These are phyloP conservation scores for Seminavis robusta DNA, from an alignment of 108 stramenopile species.

Conservation along the genomic window DNA sequence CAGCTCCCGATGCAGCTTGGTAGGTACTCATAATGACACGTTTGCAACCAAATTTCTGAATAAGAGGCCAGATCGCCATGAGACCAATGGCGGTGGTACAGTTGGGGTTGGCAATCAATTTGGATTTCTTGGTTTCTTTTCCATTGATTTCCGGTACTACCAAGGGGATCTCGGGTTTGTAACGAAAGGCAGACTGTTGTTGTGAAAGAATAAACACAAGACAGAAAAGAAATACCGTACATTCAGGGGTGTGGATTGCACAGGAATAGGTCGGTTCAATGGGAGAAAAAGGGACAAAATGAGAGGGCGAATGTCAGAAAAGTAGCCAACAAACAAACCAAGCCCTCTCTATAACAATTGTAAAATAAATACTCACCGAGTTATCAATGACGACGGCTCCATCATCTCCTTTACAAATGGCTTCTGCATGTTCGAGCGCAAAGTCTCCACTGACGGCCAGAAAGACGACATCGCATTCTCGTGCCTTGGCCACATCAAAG, in stretches of 20 bases:
- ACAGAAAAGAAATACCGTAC: no score
- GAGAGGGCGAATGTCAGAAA: no score
- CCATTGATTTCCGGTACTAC: conserved; percentile 97
- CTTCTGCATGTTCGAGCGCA: conserved; percentile 73
- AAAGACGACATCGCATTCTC: conserved; percentile 88
- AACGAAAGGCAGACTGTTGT: conserved; percentile 90
- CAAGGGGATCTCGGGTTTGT: conserved; percentile 87
- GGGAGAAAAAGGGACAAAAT: no score
- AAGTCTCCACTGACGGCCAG: conserved; percentile 91
- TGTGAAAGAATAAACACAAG: conserved; percentile 27
- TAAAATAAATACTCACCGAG: conserved; percentile 38
- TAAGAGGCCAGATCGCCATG: conserved; percentile 96
- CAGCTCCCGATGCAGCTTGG: conserved; percentile 89
- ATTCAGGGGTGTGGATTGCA: no score
- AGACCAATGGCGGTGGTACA: conserved; percentile 99
- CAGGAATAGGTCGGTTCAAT: no score
- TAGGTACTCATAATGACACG: conserved; percentile 94
- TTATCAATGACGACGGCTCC: conserved; percentile 86
- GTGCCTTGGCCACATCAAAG: conserved; percentile 60
- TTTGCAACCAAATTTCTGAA: conserved; percentile 87
- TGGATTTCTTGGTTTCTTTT: conserved; percentile 82
- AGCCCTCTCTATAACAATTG: no score
- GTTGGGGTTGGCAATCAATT: conserved; percentile 98
- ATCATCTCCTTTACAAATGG: conserved; percentile 62
- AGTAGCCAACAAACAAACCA: no score